Evolutionary conservation across 108 stramenopile species (phyloP), one percentile per base, ranked within the genome.

Genomic region (Chaetoceros muelleri): DNA sequence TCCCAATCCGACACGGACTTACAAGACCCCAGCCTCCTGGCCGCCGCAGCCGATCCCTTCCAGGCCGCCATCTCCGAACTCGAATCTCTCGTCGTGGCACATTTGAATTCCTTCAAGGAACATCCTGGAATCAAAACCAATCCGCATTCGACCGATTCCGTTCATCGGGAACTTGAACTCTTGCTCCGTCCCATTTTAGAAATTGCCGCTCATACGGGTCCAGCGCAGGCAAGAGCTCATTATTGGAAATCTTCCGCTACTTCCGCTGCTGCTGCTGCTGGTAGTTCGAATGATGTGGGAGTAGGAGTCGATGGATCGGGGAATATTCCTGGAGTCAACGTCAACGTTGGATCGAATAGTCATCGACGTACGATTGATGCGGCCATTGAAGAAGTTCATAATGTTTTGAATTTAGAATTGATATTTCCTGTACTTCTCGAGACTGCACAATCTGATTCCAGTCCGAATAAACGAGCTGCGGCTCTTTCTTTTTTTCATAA

Each of bases 181-280:
- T 19, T 91, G 7, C 48, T 91, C 24, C 79, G 79, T 27, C 85
- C 85, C 18, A 82, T 87, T 0, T 60, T 91, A 44, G 90, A 91
- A 58, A 72, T 83, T 24, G 77, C 90, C 5, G 76, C 85, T 3
- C 90, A 91, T 60, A 76, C 84, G 27, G 85, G 76, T 24, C 90
- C 90, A 0, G 70, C 75, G 3, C 62, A 81, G 44, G 90, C 82
- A 23, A 65, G 90, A 45, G 73, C 79, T 2, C 86, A 85, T 60
- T 80, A 77, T 40, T 26, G 49, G 49, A 5, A 16, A 8, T 16
- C 5, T 8, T 26, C 49, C 49, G 5, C 16, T 26, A n/a, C n/a
- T n/a, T n/a, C n/a, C n/a, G n/a, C n/a, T n/a, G n/a, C n/a, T n/a
- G n/a, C n/a, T n/a, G n/a, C n/a, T n/a, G n/a, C n/a, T n/a, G n/a